phyloP scores from a whole-genome alignment of 2,329 filamentous ascomycete genomes.

The Onygena corvina region DNA sequence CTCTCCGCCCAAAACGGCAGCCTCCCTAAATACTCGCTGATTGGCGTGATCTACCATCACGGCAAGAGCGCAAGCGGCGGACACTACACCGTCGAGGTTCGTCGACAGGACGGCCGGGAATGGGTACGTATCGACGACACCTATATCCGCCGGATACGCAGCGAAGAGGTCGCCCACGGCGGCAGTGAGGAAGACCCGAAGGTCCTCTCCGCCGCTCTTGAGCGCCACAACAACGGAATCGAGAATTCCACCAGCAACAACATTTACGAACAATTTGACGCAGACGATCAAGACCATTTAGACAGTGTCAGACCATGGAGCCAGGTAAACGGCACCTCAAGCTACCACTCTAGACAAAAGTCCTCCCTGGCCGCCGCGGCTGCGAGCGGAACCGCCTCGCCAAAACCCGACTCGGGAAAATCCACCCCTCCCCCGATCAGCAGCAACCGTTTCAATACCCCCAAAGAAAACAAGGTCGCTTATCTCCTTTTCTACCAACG shows the following conservation, averaged over 20 bases:
- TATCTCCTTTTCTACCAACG: slow-evolving; percentile 93
- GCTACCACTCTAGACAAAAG: slow-evolving; percentile 49
- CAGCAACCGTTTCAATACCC: slow-evolving; percentile 41
- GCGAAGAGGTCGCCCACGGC: slow-evolving; percentile 78
- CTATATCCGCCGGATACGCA: slow-evolving; percentile 67
- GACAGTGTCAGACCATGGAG: slow-evolving; percentile 61
- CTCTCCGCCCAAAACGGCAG: slow-evolving; percentile 54
- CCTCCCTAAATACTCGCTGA: slow-evolving; percentile 72
- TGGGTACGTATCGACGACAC: slow-evolving; percentile 97
- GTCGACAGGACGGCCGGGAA: slow-evolving; percentile 84
- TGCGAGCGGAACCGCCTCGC: slow-evolving; percentile 52
- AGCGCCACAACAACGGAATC: slow-evolving; percentile 56
- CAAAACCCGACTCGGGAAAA: slow-evolving; percentile 42
- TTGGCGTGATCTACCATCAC: slow-evolving; percentile 89
- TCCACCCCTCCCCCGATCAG: slow-evolving; percentile 34
- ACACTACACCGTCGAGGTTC: slow-evolving; percentile 95
- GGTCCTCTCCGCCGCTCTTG: slow-evolving; percentile 51
- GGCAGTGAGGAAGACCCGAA: slow-evolving; percentile 70
- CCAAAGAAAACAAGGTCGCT: slow-evolving; percentile 91
- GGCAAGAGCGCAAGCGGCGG: slow-evolving; percentile 92
- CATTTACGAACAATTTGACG: slow-evolving; percentile 57
- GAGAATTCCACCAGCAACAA: slow-evolving; percentile 42
- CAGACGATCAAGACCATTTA: slow-evolving; percentile 56
- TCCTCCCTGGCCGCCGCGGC: slow-evolving; percentile 45
- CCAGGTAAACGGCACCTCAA: slow-evolving; percentile 57